Base-by-base conservation (phyloP, 2,329 filamentous ascomycete species). In the Blastomyces emzantsi region DNA sequence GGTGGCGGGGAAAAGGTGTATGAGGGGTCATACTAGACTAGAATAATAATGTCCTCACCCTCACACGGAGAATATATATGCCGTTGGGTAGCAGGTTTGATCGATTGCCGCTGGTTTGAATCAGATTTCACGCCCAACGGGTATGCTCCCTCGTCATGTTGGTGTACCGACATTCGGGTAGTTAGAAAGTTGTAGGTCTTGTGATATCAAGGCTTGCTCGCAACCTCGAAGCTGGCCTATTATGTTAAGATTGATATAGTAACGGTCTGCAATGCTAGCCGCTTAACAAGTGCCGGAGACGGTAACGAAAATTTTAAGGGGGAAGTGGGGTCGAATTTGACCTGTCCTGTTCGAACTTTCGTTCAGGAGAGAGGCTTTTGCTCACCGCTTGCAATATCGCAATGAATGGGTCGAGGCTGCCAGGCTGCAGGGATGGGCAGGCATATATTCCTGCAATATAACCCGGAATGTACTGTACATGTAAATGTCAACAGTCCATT, bases 201-300 rank as follows among this genome's bases (percentile, higher is more conserved):
- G 25, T n/a, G 41, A n/a, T 49, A 47, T n/a, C 25, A 49, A 47
- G 49, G 25, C 25, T 30, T 60, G 43, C 22, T 33, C 19, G 5
- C 15, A 60, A 17, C 28, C 28, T 11, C n/a, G 19, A 43, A 5
- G 43, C 8, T 9, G 58, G 7, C 33, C 9, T 41, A 57, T 33
- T 60, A 60, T 60, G 25, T 58, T 45, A 58, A 60, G 17, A 17
- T 47, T 47, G 22, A 47, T 60, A 60, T 60, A 22, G 15, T 60
- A 60, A 60, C 43, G 58, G 58, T 13, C 25, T 36, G 43, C 17
- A 33, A 43, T n/a, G 17, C 41, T 36, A 36, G 41, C 13, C 17
- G 47, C 19, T 45, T 45, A n/a, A 15, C 11, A 58, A 22, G 41
- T 43, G 13, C 11, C 55, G 6, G 36, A 17, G n/a, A 6, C 28